Conservation (phyloP, 495 filamentous ascomycete genomes). For the Xylaria venustula region DNA sequence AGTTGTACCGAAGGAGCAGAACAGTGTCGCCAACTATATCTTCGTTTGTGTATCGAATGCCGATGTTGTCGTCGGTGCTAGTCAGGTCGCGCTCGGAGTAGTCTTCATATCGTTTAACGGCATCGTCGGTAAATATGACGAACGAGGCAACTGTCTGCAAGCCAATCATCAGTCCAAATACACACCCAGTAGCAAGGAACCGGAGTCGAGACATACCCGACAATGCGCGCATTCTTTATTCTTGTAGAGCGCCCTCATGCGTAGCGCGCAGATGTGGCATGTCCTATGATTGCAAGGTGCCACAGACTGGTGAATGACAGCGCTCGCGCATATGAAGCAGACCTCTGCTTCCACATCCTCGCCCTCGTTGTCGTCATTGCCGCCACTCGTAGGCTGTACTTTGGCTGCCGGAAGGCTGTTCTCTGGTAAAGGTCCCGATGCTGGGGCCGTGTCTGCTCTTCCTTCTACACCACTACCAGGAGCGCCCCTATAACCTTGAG, state of each 20-base stretch:
- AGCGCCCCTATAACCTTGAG: not conserved
- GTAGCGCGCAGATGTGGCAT: constrained; percentile 90
- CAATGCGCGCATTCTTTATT: constrained; percentile 93
- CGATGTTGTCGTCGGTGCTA: constrained; percentile 74
- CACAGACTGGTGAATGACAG: constrained; percentile 77
- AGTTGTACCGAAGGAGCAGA: constrained; percentile 90
- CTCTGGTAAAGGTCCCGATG: constrained; percentile 1
- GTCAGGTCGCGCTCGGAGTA: constrained; percentile 71
- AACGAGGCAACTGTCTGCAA: constrained; percentile 69
- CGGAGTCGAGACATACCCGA: constrained; percentile 58
- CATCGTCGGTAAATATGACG: constrained; percentile 89
- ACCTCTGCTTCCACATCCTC: constrained; percentile 70
- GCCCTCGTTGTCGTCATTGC: constrained; percentile 16
- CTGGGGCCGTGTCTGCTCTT: not conserved
- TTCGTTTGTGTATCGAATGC: constrained; percentile 82
- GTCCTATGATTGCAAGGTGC: constrained; percentile 93
- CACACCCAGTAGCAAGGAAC: not conserved
- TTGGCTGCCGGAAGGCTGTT: not conserved
- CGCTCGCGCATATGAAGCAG: constrained; percentile 95
- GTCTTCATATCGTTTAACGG: constrained; percentile 76
- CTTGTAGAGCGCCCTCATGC: constrained; percentile 91
- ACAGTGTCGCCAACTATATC: constrained; percentile 87
- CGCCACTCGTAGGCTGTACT: constrained; percentile 3
- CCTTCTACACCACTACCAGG: not conserved
- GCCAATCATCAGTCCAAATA: constrained; percentile 13